Conservation (phyloP, 768 basidiomycete species). For the Psilocybe azurescens region DNA sequence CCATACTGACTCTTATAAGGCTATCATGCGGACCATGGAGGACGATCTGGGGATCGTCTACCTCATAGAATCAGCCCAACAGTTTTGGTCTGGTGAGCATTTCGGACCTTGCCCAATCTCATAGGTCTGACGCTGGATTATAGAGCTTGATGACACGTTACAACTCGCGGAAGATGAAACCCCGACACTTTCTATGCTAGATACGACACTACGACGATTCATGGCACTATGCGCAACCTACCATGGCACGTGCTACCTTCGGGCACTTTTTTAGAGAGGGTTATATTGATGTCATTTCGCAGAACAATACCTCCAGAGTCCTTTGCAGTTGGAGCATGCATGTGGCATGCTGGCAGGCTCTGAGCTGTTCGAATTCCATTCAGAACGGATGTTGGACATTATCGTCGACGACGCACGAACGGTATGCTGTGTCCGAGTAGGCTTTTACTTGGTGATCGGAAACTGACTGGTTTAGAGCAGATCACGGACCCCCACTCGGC, state of each 20-base stretch:
- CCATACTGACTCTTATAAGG: conserved; percentile 27
- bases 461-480: conserved; percentile 38
- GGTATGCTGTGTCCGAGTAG: conserved; percentile 47
- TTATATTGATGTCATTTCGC: conserved; percentile 16
- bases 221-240: conserved; percentile 82
- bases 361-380: conserved; percentile 90
- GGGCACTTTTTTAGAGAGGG: neutral
- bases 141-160: conserved; percentile 90
- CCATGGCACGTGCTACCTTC: conserved; percentile 65
- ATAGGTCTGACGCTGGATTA: conserved; percentile 6
- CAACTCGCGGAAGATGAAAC: conserved; percentile 64
- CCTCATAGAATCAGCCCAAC: conserved; percentile 80
- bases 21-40: conserved; percentile 49
- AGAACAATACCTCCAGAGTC: conserved; percentile 87
- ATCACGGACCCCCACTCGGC: conserved; percentile 87
- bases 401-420: conserved; percentile 70
- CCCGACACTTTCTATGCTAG: conserved; percentile 74
- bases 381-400: conserved; percentile 88
- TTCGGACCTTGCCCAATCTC: conserved; percentile 1
- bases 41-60: conserved; percentile 84
- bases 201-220: conserved; percentile 79
- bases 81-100: conserved; percentile 87
- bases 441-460: conserved; percentile 7
- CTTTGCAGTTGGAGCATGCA: conserved; percentile 85
- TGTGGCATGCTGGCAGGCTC: conserved; percentile 78